A percentile compares a stretch with the other conserved stretches of the same genome.
Evolutionary conservation across 2,329 filamentous ascomycete genomes (phyloP).

Genomic region (Westerdykella ornata): DNA sequence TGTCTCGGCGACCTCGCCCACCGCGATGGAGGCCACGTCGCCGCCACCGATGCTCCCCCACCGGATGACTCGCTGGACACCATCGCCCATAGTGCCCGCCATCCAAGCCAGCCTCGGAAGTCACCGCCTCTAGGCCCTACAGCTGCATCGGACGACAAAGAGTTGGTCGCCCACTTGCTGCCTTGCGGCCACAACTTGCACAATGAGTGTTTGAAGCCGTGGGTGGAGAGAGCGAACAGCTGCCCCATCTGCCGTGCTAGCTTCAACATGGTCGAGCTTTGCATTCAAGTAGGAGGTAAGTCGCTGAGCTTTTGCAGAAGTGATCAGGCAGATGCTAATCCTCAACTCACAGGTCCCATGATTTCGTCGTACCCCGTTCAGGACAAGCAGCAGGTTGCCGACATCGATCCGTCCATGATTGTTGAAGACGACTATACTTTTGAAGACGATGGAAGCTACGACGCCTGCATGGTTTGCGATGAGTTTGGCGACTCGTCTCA

Average conservation of each 20-base stretch:
- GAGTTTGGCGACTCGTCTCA: conserved; percentile 74
- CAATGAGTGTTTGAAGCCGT: conserved; percentile 84
- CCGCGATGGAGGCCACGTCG: conserved; percentile 42
- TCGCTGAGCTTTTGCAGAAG: background rate
- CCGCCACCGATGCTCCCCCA: conserved; percentile 22
- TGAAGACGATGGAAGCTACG: conserved; percentile 41
- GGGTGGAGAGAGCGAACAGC: conserved; percentile 95
- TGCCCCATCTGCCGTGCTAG: conserved; percentile 91
- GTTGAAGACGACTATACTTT: conserved; percentile 60
- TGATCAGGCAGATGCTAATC: background rate
- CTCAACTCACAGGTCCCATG: conserved; percentile 43
- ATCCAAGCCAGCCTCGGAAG: conserved; percentile 10
- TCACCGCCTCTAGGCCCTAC: conserved; percentile 24
- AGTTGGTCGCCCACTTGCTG: conserved; percentile 54
- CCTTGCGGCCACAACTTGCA: conserved; percentile 90
- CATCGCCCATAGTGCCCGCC: conserved; percentile 20
- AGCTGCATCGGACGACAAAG: conserved; percentile 37
- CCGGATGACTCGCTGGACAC: conserved; percentile 22
- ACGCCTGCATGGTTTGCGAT: conserved; percentile 80
- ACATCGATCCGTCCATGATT: conserved; percentile 76
- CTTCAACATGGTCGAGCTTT: conserved; percentile 86
- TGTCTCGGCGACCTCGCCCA: conserved; percentile 63
- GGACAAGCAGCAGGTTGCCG: conserved; percentile 82
- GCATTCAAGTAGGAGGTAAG: conserved; percentile 70
- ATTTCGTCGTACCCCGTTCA: conserved; percentile 60